phyloP scores from a whole-genome alignment of 192 early-diverging fungal genomes.

The Pilobolus umbonatus region DNA sequence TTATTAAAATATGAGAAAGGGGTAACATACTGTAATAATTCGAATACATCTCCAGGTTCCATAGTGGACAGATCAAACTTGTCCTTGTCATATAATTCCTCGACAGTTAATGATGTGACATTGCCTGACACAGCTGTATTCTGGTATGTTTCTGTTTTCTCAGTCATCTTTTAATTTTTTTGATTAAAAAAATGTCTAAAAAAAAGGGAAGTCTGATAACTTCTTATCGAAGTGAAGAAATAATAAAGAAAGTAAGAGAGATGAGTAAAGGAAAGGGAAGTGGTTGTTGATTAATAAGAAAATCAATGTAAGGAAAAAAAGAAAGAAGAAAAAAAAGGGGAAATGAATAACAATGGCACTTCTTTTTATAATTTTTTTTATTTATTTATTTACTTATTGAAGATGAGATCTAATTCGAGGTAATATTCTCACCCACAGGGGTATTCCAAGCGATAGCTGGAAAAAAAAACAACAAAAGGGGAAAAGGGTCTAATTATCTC shows the following conservation, averaged over 20 bases:
- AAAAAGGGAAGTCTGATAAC: background rate
- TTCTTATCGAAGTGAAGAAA: background rate
- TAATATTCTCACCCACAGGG: slow-evolving; percentile 9
- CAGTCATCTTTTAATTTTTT: slow-evolving; percentile 16
- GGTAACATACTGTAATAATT: slow-evolving; percentile 52
- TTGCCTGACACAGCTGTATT: slow-evolving; percentile 6
- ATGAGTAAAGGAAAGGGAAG: slow-evolving; percentile 8
- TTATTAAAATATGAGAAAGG: slow-evolving; percentile 3
- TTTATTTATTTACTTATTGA: no score
- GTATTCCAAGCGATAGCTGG: no score
- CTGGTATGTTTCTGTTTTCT: slow-evolving; percentile 25
- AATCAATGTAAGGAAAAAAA: slow-evolving; percentile 15
- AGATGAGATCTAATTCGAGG: no score
- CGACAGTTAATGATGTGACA: slow-evolving; percentile 49
- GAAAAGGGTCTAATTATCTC: no score
- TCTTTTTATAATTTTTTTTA: background rate
- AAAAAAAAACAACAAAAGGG: no score
- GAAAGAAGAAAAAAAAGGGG: slow-evolving; percentile 6
- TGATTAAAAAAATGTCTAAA: slow-evolving; percentile 4
- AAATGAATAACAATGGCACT: background rate
- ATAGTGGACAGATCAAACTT: slow-evolving; percentile 75
- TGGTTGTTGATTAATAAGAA: slow-evolving; percentile 8
- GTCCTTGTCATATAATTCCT: slow-evolving; percentile 76
- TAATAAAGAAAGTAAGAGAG: slow-evolving; percentile 3
- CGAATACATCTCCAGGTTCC: slow-evolving; percentile 67